Evolutionary conservation across 2,329 filamentous ascomycete genomes (phyloP).

Genomic region (Aspergillus calidoustus): DNA sequence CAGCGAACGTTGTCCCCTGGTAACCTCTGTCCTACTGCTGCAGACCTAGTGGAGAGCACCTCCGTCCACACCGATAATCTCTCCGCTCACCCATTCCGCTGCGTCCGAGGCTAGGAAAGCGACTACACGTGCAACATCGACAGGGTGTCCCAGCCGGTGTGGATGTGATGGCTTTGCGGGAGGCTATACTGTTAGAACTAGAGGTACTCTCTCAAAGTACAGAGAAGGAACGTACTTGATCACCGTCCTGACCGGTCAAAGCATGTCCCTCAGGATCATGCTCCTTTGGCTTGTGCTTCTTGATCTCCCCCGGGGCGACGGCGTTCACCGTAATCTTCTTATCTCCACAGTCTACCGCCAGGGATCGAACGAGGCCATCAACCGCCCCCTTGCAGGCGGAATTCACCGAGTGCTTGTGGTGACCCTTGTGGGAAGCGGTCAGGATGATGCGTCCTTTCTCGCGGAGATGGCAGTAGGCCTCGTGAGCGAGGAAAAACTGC

Average conservation of each 20-base stretch:
- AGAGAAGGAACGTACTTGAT: not conserved
- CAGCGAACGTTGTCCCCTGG: not conserved
- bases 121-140: slow-evolving; percentile 16
- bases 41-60: not conserved
- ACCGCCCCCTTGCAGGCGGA: slow-evolving; percentile 76
- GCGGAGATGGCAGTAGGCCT: slow-evolving; percentile 72
- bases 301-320: slow-evolving; percentile 69
- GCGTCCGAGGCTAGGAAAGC: slow-evolving; percentile 15
- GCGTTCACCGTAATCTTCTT: slow-evolving; percentile 71
- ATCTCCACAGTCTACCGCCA: slow-evolving; percentile 72
- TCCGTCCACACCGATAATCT: slow-evolving; percentile 9
- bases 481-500: slow-evolving; percentile 67
- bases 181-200: not conserved
- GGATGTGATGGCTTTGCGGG: slow-evolving; percentile 11
- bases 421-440: slow-evolving; percentile 69
- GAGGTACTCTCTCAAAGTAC: too few species aligned
- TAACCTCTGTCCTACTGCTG: not conserved
- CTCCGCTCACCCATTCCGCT: slow-evolving; percentile 16
- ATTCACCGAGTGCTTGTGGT: slow-evolving; percentile 73
- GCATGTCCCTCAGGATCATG: slow-evolving; percentile 18
- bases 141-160: slow-evolving; percentile 5
- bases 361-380: slow-evolving; percentile 75
- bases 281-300: slow-evolving; percentile 63
- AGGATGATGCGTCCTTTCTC: slow-evolving; percentile 74
- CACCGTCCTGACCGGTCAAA: slow-evolving; percentile 5